A percentile compares a stretch with the other conserved stretches of the same genome.
Evolutionary conservation across 148 eudicot species (phyloP).

Genomic region (Suaeda aralocaspica): DNA sequence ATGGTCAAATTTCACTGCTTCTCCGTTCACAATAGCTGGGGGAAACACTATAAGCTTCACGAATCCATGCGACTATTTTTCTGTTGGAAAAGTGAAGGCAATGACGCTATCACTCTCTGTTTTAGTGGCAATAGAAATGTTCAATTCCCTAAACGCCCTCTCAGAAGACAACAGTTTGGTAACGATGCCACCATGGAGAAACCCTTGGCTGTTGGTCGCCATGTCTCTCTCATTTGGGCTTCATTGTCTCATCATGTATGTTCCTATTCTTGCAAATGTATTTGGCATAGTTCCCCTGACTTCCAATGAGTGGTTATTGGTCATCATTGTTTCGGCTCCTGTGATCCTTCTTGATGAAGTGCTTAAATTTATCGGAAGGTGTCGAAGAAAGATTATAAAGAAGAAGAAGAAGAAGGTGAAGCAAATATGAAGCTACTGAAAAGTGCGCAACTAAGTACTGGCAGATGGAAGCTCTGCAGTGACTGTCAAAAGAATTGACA

Average conservation of each 20-base stretch:
- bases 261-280: slow-evolving; percentile 67
- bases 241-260: slow-evolving; percentile 69
- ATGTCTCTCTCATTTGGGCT: slow-evolving; percentile 69
- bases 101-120: slow-evolving; percentile 87
- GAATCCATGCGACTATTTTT: slow-evolving; percentile 77
- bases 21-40: slow-evolving; percentile 60
- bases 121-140: slow-evolving; percentile 88
- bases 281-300: slow-evolving; percentile 75
- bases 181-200: slow-evolving; percentile 83
- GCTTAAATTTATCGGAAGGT: slow-evolving; percentile 60
- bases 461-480: not conserved
- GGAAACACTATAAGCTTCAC: slow-evolving; percentile 50
- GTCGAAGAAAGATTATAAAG: slow-evolving; percentile 22
- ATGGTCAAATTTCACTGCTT: slow-evolving; percentile 72
- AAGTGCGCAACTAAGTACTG: not conserved
- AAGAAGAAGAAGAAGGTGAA: slow-evolving; percentile 61
- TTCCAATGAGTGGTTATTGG: slow-evolving; percentile 65
- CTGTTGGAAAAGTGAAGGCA: slow-evolving; percentile 77
- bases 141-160: slow-evolving; percentile 81
- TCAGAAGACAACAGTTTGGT: slow-evolving; percentile 78
- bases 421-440: slow-evolving; percentile 24
- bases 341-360: slow-evolving; percentile 70
- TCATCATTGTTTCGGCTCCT: slow-evolving; percentile 61
- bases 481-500: not conserved
- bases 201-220: slow-evolving; percentile 82